These are phyloP conservation scores for Castanea sativa DNA, from an alignment of 306 rosid genomes.

Conservation along the genomic window DNA sequence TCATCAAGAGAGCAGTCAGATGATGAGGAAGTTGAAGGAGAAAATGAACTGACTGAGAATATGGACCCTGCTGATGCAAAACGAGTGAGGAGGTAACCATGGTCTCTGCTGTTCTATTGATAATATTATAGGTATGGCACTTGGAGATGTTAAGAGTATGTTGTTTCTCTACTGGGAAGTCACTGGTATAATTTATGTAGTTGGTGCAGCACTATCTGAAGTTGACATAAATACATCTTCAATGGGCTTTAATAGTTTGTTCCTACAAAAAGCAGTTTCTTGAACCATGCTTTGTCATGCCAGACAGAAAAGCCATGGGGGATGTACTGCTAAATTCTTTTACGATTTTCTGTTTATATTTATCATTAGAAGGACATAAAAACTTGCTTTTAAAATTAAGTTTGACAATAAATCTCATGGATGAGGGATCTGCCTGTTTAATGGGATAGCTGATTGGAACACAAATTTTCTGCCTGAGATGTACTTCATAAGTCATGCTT, in stretches of 20 bases:
- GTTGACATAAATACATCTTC: background rate
- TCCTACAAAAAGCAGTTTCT: slow-evolving; percentile 11
- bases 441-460: too few species aligned
- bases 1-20: slow-evolving; percentile 83
- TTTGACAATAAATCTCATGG: background rate
- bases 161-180: background rate
- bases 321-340: background rate
- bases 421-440: too few species aligned
- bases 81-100: slow-evolving; percentile 85
- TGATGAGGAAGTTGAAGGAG: slow-evolving; percentile 87
- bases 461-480: too few species aligned
- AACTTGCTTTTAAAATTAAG: background rate
- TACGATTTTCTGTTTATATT: background rate
- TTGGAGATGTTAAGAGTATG: slow-evolving; percentile 7
- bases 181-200: slow-evolving; percentile 2
- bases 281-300: slow-evolving; percentile 16
- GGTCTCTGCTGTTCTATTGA: slow-evolving; percentile 9
- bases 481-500: too few species aligned
- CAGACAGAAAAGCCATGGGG: slow-evolving; percentile 2
- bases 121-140: slow-evolving; percentile 5
- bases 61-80: slow-evolving; percentile 71
- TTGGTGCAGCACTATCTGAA: background rate
- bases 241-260: slow-evolving; percentile 8
- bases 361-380: background rate
- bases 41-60: slow-evolving; percentile 53